phyloP scores from a whole-genome alignment of 805 yeast species.

The Saturnispora zaruensis region DNA sequence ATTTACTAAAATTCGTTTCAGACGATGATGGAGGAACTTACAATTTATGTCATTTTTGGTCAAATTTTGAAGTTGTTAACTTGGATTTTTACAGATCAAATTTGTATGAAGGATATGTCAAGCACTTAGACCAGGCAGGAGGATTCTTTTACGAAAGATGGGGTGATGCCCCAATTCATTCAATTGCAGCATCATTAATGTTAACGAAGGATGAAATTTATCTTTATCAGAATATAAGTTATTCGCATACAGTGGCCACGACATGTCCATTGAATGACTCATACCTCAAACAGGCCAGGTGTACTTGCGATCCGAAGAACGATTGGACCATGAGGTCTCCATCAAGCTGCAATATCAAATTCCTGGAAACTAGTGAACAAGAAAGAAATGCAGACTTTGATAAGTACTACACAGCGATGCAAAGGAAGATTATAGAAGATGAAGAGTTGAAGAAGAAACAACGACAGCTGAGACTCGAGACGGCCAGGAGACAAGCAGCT shows the following conservation, averaged over 20 bases:
- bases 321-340: conserved; percentile 55
- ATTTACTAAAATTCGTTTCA: conserved; percentile 53
- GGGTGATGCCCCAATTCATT: conserved; percentile 67
- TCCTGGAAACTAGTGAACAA: conserved; percentile 18
- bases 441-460: conserved; percentile 10
- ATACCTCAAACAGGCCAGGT: conserved; percentile 46
- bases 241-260: conserved; percentile 70
- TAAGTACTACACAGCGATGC: conserved; percentile 16
- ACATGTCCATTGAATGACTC: conserved; percentile 67
- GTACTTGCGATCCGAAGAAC: conserved; percentile 61
- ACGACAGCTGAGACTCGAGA: conserved; percentile 10
- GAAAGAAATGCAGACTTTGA: conserved; percentile 19
- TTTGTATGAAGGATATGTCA: conserved; percentile 51
- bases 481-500: conserved; percentile 8
- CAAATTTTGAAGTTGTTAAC: conserved; percentile 69
- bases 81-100: conserved; percentile 53
- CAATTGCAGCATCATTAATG: conserved; percentile 35
- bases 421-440: conserved; percentile 9
- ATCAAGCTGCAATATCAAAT: conserved; percentile 23
- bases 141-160: conserved; percentile 84
- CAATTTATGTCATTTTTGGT: conserved; percentile 77
- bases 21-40: conserved; percentile 55
- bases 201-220: conserved; percentile 59
- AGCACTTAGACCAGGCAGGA: conserved; percentile 56
- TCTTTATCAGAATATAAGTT: conserved; percentile 73